Percentiles rank a stretch among this genome's conserved stretches.
These are phyloP conservation scores for Ogataea siamensis DNA, from an alignment of 805 yeast species.

Conservation along the genomic window DNA sequence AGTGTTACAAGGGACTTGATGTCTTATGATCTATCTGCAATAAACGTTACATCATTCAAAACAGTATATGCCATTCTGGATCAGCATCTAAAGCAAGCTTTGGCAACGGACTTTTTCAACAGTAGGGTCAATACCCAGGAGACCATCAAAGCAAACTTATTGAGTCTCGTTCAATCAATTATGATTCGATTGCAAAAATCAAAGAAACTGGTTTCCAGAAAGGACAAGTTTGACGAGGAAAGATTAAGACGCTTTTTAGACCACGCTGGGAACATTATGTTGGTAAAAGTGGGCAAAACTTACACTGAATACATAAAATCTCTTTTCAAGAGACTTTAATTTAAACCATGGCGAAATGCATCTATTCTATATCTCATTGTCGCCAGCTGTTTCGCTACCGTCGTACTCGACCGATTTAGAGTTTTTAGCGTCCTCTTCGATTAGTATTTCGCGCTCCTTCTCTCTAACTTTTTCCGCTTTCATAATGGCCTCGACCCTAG, in stretches of 20 bases:
- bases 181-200: constrained; percentile 22
- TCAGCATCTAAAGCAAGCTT: constrained; percentile 32
- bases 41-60: constrained; percentile 15
- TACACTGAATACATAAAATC: constrained; percentile 1
- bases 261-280: neutral
- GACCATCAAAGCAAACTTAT: constrained; percentile 23
- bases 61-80: constrained; percentile 27
- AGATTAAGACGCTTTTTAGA: constrained; percentile 2
- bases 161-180: constrained; percentile 18
- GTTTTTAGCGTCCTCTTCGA: constrained; percentile 70
- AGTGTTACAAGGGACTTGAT: constrained; percentile 37
- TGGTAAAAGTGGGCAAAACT: neutral
- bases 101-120: constrained; percentile 33
- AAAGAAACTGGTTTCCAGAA: constrained; percentile 10
- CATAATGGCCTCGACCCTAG: constrained; percentile 83
- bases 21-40: constrained; percentile 15
- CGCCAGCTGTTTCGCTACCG: too few relatives aligned
- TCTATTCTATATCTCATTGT: too few relatives aligned
- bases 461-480: constrained; percentile 81
- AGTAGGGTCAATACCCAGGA: constrained; percentile 21
- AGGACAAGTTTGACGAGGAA: constrained; percentile 7
- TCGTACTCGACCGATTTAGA: too few relatives aligned
- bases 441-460: constrained; percentile 59
- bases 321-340: neutral
- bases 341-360: too few relatives aligned